Percentiles rank a stretch among this genome's conserved stretches.
Conservation (phyloP, 2,329 filamentous ascomycete species). For the Phaeosphaeriaceae sp. region DNA sequence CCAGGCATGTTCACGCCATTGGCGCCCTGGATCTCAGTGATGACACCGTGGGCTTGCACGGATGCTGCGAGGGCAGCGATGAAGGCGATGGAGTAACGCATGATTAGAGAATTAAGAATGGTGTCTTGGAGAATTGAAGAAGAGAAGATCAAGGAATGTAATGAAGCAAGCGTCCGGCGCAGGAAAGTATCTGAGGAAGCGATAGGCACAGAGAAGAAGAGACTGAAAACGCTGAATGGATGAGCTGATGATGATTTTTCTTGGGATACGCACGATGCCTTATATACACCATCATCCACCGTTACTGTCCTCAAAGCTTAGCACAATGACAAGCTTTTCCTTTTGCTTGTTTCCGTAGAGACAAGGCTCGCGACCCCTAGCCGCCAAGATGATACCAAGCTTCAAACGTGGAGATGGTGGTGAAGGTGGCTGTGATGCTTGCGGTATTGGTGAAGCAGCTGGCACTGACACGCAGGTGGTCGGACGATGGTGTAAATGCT, state of each 20-base stretch:
- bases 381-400: constrained; percentile 5
- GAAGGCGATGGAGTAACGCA: constrained; percentile 58
- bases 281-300: constrained; percentile 32
- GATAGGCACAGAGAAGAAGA: constrained; percentile 34
- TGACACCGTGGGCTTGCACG: constrained; percentile 65
- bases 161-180: constrained; percentile 47
- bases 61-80: constrained; percentile 54
- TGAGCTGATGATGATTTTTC: constrained; percentile 28
- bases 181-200: too few species aligned
- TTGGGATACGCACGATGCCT: constrained; percentile 17
- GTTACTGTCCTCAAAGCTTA: constrained; percentile 31
- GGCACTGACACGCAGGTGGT: constrained; percentile 36
- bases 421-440: constrained; percentile 28
- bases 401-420: constrained; percentile 18
- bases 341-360: constrained; percentile 9
- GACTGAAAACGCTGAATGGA: constrained; percentile 33
- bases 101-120: constrained; percentile 43
- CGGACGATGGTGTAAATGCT: constrained; percentile 27
- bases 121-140: neutral
- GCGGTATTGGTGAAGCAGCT: constrained; percentile 18
- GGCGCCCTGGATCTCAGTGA: constrained; percentile 63
- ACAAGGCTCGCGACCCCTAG: constrained; percentile 8
- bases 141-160: neutral
- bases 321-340: constrained; percentile 37
- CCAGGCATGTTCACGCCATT: constrained; percentile 70